These are phyloP conservation scores for Cladosporium sp. DNA, from an alignment of 2,329 filamentous ascomycete species.

Conservation along the genomic window DNA sequence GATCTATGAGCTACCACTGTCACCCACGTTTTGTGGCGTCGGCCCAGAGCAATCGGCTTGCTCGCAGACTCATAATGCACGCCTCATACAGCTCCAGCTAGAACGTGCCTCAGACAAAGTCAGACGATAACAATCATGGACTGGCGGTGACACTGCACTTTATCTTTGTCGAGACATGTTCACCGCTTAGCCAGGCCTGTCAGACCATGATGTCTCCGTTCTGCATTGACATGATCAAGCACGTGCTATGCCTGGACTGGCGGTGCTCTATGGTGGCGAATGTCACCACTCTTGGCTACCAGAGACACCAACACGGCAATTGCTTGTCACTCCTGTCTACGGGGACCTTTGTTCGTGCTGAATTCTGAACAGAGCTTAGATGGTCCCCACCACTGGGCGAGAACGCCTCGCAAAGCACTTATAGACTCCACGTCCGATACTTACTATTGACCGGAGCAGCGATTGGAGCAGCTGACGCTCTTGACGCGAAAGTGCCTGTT, in stretches of 20 bases:
- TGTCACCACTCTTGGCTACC: not conserved
- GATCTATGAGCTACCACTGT: not conserved
- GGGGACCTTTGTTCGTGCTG: not conserved
- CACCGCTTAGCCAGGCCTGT: not conserved
- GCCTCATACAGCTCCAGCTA: not conserved
- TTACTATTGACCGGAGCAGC: not conserved
- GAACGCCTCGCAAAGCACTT: not conserved
- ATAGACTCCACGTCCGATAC: not conserved
- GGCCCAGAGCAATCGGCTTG: not conserved
- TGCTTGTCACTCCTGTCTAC: not conserved
- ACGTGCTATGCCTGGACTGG: not conserved
- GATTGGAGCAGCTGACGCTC: not conserved
- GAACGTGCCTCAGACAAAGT: not conserved
- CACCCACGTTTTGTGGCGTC: not conserved
- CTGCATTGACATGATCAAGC: not conserved
- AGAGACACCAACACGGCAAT: not conserved
- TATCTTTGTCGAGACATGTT: not conserved
- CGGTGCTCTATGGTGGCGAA: not conserved
- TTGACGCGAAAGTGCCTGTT: not conserved
- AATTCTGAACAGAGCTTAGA: not conserved
- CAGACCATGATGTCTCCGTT: not conserved
- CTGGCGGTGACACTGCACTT: not conserved
- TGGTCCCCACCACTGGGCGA: not conserved
- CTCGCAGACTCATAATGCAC: not conserved
- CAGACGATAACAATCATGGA: not conserved